Percentiles rank a stretch among this genome's conserved stretches.
phyloP scores from a whole-genome alignment of 345 rosid genomes.

The Conringia planisiliqua region DNA sequence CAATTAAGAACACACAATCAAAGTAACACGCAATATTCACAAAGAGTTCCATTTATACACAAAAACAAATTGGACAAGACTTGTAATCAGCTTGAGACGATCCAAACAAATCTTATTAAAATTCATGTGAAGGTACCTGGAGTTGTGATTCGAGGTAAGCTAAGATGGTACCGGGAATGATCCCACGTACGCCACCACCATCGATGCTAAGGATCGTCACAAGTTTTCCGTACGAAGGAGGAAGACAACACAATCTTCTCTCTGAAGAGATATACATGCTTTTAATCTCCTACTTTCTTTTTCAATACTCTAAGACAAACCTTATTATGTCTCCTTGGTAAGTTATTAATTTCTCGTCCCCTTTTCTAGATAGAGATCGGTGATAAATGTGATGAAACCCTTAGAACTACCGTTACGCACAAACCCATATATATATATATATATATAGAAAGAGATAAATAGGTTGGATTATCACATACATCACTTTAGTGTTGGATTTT shows the following conservation, averaged over 20 bases:
- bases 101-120: neutral
- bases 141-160: slow-evolving; percentile 57
- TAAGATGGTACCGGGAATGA: slow-evolving; percentile 59
- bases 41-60: too few species aligned
- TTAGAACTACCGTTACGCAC: slow-evolving; percentile 15
- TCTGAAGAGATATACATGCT: neutral
- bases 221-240: slow-evolving; percentile 45
- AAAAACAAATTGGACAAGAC: too few species aligned
- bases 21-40: neutral
- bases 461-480: neutral
- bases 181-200: slow-evolving; percentile 73
- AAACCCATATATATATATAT: slow-evolving; percentile 16
- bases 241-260: slow-evolving; percentile 25
- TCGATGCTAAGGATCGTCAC: slow-evolving; percentile 68
- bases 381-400: slow-evolving; percentile 19
- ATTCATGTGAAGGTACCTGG: slow-evolving; percentile 40
- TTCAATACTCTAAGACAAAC: neutral
- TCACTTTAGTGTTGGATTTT: slow-evolving; percentile 3
- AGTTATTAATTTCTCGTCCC: neutral
- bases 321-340: neutral
- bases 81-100: neutral
- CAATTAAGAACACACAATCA: neutral
- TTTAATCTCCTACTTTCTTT: neutral
- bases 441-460: slow-evolving; percentile 6
- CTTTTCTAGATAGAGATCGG: slow-evolving; percentile 2